Evolutionary conservation across 2,329 filamentous ascomycete species (phyloP).

Genomic region (Fusarium oxysporum): DNA sequence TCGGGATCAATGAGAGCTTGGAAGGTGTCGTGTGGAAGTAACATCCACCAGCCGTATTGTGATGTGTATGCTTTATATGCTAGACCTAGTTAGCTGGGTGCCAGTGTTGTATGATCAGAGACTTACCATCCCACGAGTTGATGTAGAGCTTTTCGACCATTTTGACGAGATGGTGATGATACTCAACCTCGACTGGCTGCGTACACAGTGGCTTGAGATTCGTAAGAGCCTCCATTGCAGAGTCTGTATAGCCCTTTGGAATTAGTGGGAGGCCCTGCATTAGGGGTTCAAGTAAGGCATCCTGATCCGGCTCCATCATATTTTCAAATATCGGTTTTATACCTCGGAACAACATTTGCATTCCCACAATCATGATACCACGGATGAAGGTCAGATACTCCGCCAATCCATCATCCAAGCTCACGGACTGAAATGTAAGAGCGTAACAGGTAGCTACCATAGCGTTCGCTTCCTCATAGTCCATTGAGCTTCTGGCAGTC

Average conservation of each 20-base stretch:
- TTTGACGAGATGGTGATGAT: constrained; percentile 57
- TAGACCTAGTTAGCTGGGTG: constrained; percentile 39
- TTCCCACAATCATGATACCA: constrained; percentile 65
- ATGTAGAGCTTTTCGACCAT: constrained; percentile 64
- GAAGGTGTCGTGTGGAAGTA: constrained; percentile 65
- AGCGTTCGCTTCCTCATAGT: constrained; percentile 67
- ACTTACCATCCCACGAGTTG: constrained; percentile 64
- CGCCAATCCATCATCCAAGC: constrained; percentile 67
- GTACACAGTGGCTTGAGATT: constrained; percentile 58
- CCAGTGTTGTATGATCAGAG: not conserved
- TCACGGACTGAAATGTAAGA: constrained; percentile 68
- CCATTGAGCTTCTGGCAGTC: constrained; percentile 54
- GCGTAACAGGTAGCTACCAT: constrained; percentile 70
- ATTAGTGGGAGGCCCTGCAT: constrained; percentile 61
- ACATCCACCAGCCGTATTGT: constrained; percentile 69
- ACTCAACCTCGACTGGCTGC: constrained; percentile 58
- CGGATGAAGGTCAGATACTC: constrained; percentile 72
- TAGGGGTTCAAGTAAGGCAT: constrained; percentile 56
- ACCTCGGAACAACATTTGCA: constrained; percentile 64
- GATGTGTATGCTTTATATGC: constrained; percentile 63
- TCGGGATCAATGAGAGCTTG: constrained; percentile 60
- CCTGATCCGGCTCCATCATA: constrained; percentile 56
- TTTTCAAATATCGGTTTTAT: constrained; percentile 64
- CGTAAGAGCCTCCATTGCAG: constrained; percentile 58
- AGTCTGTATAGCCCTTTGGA: constrained; percentile 57